These are phyloP conservation scores for Pisolithus marmoratus DNA, from an alignment of 768 basidiomycete species.

Conservation along the genomic window DNA sequence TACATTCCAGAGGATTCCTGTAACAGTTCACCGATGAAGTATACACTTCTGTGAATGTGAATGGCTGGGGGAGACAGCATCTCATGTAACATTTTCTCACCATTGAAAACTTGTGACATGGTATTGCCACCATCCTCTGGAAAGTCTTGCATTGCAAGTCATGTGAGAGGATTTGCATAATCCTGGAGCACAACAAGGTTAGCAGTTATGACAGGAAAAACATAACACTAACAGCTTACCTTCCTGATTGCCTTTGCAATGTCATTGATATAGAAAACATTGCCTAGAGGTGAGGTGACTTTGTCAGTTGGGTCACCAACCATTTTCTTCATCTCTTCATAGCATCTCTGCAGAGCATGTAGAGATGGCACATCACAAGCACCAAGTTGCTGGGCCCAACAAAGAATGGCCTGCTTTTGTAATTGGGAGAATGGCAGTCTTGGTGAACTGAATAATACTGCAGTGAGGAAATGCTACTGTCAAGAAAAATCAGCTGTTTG, in stretches of 20 bases:
- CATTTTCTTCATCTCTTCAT: background rate
- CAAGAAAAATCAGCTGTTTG: background rate
- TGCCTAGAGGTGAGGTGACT: constrained; percentile 14
- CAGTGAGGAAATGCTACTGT: constrained; percentile 18
- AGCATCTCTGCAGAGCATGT: constrained; percentile 4
- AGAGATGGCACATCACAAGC: constrained; percentile 19
- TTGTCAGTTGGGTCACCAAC: constrained; percentile 19
- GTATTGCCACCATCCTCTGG: constrained; percentile 16
- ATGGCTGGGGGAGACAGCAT: constrained; percentile 20
- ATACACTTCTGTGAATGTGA: constrained; percentile 8
- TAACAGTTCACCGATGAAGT: constrained; percentile 20
- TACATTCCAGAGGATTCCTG: background rate
- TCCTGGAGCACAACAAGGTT: constrained; percentile 11
- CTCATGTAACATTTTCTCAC: constrained; percentile 26
- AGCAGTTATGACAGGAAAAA: too few relatives aligned
- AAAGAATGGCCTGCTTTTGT: constrained; percentile 23
- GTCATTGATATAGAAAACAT: constrained; percentile 21
- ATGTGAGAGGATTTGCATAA: constrained; percentile 20
- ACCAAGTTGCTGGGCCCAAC: constrained; percentile 23
- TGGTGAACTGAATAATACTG: constrained; percentile 26
- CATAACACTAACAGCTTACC: background rate
- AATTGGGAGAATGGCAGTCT: constrained; percentile 20
- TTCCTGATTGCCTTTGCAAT: constrained; percentile 6
- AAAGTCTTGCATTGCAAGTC: constrained; percentile 21
- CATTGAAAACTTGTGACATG: constrained; percentile 23